These are phyloP conservation scores for Epichloe baconii DNA, from an alignment of 2,329 filamentous ascomycete species.

Conservation along the genomic window DNA sequence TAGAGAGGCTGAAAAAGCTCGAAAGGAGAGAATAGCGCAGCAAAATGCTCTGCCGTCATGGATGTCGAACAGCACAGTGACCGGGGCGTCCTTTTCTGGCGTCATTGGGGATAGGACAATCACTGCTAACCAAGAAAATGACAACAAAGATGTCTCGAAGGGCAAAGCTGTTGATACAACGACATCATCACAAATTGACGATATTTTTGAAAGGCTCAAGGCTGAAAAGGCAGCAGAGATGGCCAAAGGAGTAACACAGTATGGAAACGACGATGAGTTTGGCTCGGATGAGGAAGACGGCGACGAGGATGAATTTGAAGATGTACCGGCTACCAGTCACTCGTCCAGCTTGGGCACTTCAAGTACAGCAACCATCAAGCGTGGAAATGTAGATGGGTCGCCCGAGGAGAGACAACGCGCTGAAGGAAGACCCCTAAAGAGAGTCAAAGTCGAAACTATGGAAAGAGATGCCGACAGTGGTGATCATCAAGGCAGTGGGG, in stretches of 20 bases:
- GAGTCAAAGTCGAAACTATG: slow-evolving; percentile 44
- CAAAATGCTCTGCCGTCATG: slow-evolving; percentile 60
- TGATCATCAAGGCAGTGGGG: slow-evolving; percentile 34
- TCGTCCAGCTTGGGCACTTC: slow-evolving; percentile 21
- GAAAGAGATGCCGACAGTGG: slow-evolving; percentile 27
- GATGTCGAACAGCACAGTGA: slow-evolving; percentile 60
- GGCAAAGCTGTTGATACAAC: slow-evolving; percentile 31
- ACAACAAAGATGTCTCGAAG: slow-evolving; percentile 29
- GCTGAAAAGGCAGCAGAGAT: slow-evolving; percentile 41
- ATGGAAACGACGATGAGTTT: slow-evolving; percentile 21
- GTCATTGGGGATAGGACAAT: slow-evolving; percentile 8
- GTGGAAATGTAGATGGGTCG: slow-evolving; percentile 18
- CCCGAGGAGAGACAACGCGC: slow-evolving; percentile 3
- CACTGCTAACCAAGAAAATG: slow-evolving; percentile 25
- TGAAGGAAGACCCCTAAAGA: slow-evolving; percentile 14
- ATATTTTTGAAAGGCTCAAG: slow-evolving; percentile 54
- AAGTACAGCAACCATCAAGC: slow-evolving; percentile 20
- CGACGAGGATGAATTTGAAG: slow-evolving; percentile 36
- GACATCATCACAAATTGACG: slow-evolving; percentile 46
- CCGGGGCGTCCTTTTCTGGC: slow-evolving; percentile 43
- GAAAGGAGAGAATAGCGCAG: slow-evolving; percentile 50
- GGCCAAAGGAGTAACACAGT: slow-evolving; percentile 17
- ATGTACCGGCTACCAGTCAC: slow-evolving; percentile 28
- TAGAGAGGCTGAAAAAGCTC: slow-evolving; percentile 48
- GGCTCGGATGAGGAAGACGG: slow-evolving; percentile 24